Evolutionary conservation across 345 rosid genomes (phyloP), one percentile per base, ranked within the genome.

Genomic region (Citrus medica): DNA sequence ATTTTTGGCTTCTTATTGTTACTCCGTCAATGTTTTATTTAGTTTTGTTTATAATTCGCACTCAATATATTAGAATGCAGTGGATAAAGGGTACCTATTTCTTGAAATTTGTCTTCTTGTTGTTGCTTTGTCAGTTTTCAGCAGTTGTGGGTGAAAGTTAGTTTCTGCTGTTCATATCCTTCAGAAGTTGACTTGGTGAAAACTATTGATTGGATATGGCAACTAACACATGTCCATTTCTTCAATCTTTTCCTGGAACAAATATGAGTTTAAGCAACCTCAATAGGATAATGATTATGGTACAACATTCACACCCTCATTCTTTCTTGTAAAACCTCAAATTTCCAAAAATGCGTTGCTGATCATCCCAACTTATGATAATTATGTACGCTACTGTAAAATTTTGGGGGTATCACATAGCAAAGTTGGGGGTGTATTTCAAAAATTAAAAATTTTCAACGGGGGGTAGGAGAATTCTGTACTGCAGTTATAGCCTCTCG

Each of bases 71-170:
- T 60, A 27, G 19, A 24, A 73, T 2, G 4, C 22, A n/a, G 24
- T 59, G 28, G 58, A 1, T 17, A 19, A 30, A 33, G 24, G 65
- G 46, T n/a, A n/a, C 9, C 2, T 19, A 0, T 56, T 30, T 53
- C 16, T 60, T 13, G 46, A 35, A 42, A 46, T 27, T 42, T 75
- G 48, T 28, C 25, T 12, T 51, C 51, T 68, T 68, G 56, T 65
- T 5, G 83, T 84, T 87, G 83, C 48, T 67, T 80, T 78, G 83
- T 87, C 85, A 67, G 82, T 61, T 83, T 80, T 84, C 86, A 79
- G 82, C 84, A 58, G 86, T 84, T 83, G 80, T 68, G 73, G 9
- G 37, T 58, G 61, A 79, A 75, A 68, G 62, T 78, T 75, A 67
- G 63, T 73, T 80, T 79, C 69, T 74, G 67, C 22, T 78, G 82